Percentiles rank a stretch among this genome's conserved stretches.
These are phyloP conservation scores for Penicillium robsamsonii DNA, from an alignment of 495 filamentous ascomycete genomes.

Conservation along the genomic window DNA sequence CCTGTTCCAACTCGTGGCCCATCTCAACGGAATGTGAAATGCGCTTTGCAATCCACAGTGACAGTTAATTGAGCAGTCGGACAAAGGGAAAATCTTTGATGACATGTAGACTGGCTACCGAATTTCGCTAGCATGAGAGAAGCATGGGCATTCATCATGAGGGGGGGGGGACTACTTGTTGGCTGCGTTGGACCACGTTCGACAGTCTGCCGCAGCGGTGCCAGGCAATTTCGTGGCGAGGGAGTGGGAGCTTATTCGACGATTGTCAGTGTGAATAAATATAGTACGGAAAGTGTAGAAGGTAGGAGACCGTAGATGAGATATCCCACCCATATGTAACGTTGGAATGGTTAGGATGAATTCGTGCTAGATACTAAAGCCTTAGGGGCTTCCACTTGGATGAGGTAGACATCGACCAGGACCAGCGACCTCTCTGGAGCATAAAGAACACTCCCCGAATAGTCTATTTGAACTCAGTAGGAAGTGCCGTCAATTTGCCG, in stretches of 20 bases:
- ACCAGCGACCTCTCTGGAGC: neutral
- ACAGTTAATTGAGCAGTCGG: too few relatives aligned
- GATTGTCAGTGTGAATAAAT: neutral
- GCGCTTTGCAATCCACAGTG: too few relatives aligned
- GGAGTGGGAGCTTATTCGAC: neutral
- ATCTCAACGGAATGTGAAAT: too few relatives aligned
- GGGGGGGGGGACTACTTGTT: neutral
- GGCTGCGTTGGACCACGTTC: neutral
- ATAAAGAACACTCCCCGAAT: neutral
- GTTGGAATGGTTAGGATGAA: neutral
- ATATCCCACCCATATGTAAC: neutral
- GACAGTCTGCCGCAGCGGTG: neutral
- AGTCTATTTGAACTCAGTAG: neutral
- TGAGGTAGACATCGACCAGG: neutral
- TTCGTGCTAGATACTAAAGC: neutral
- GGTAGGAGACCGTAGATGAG: neutral
- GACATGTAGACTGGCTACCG: too few relatives aligned
- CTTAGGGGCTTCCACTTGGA: neutral
- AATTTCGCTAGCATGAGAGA: too few relatives aligned
- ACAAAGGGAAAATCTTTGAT: too few relatives aligned
- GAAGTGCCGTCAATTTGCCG: neutral
- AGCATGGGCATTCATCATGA: neutral
- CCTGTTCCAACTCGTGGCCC: too few relatives aligned
- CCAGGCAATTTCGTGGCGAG: neutral
- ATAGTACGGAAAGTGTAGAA: too few relatives aligned